Evolutionary conservation across 75 land plant genomes (phyloP).

Genomic region (Selaginella moellendorffii): DNA sequence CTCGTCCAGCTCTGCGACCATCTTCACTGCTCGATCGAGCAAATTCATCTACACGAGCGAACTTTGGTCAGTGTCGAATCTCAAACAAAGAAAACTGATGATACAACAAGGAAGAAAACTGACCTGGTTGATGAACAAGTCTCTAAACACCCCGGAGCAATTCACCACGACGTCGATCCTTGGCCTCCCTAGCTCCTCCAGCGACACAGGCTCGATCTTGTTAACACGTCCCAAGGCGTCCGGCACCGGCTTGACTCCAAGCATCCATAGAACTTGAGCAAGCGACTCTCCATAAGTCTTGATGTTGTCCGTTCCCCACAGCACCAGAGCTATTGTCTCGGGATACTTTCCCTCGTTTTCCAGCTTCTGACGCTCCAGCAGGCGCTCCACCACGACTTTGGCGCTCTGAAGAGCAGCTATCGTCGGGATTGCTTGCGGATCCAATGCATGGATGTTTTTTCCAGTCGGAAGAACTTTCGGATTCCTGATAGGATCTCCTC

Average conservation of each 20-base stretch:
- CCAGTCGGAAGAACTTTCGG: conserved; percentile 98
- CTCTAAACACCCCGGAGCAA: conserved; percentile 98
- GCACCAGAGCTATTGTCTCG: conserved; percentile 89
- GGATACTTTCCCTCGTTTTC: conserved; percentile 98
- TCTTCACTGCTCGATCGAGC: conserved; percentile 88
- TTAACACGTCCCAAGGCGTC: conserved; percentile 97
- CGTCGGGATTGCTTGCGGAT: conserved; percentile 96
- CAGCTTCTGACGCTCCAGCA: conserved; percentile 76
- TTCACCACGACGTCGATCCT: conserved; percentile 97
- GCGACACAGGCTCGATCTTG: conserved; percentile 73
- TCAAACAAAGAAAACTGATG: too few relatives aligned
- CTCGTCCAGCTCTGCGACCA: conserved; percentile 99
- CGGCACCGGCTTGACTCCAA: conserved; percentile 81
- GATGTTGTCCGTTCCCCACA: conserved; percentile 99
- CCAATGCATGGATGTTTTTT: conserved; percentile 95
- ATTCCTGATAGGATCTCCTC: conserved; percentile 96
- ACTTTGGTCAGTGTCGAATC: background rate
- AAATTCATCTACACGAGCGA: conserved; percentile 73
- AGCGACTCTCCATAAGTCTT: conserved; percentile 99
- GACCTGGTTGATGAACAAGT: conserved; percentile 98
- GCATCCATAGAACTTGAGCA: conserved; percentile 86
- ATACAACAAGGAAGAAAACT: too few relatives aligned
- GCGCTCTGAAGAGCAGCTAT: conserved; percentile 95
- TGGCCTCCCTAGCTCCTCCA: conserved; percentile 95
- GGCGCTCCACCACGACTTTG: conserved; percentile 78